phyloP scores from a whole-genome alignment of 805 yeast species.

The Pichia kluyveri region DNA sequence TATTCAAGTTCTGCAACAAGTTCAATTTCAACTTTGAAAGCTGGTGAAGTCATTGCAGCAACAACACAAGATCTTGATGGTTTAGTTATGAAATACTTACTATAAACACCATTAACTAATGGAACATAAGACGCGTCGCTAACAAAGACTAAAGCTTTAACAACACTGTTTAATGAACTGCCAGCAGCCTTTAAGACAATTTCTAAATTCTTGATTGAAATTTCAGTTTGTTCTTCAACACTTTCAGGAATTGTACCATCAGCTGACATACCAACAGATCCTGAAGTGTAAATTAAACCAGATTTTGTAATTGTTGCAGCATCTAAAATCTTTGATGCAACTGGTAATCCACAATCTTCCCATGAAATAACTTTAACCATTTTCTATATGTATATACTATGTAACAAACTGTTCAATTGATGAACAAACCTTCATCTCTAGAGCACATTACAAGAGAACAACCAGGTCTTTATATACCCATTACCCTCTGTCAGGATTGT shows the following conservation, averaged over 20 bases:
- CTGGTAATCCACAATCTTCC: slow-evolving; percentile 17
- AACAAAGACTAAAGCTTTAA: slow-evolving; percentile 41
- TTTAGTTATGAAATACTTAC: slow-evolving; percentile 34
- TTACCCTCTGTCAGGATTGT: background rate
- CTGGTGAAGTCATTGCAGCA: slow-evolving; percentile 37
- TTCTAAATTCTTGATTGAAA: slow-evolving; percentile 35
- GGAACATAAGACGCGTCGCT: slow-evolving; percentile 32
- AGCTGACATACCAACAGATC: slow-evolving; percentile 19
- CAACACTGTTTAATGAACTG: slow-evolving; percentile 33
- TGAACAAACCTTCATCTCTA: too few relatives aligned
- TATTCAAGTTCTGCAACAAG: slow-evolving; percentile 25
- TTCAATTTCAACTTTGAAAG: slow-evolving; percentile 41
- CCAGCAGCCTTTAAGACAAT: slow-evolving; percentile 34
- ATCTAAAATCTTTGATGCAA: slow-evolving; percentile 14
- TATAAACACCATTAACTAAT: slow-evolving; percentile 37
- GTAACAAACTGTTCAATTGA: too few relatives aligned
- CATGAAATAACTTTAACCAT: slow-evolving; percentile 16
- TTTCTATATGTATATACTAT: background rate
- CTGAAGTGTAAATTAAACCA: slow-evolving; percentile 22
- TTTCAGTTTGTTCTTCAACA: slow-evolving; percentile 35
- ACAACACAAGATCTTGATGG: slow-evolving; percentile 47
- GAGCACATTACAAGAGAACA: too few relatives aligned
- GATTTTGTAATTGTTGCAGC: slow-evolving; percentile 17
- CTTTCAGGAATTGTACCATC: slow-evolving; percentile 33
- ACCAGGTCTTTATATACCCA: too few relatives aligned